A percentile compares a stretch with the other conserved stretches of the same genome.
Evolutionary conservation across 257 asterid species (phyloP).

Genomic region (Solanum sejunctum): DNA sequence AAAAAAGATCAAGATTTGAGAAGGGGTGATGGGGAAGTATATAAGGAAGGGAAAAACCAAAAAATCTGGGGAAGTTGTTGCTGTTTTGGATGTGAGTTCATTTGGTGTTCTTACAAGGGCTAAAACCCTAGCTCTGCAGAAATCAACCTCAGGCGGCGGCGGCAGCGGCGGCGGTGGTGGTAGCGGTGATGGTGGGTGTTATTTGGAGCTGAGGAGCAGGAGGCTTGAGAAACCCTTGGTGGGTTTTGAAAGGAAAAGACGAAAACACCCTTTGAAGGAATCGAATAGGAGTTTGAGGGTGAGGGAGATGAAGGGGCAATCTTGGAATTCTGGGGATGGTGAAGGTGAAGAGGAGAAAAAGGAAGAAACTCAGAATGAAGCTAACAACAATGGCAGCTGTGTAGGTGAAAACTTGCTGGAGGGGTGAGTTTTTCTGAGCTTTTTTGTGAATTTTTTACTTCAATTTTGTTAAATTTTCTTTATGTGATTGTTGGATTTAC

Average conservation of each 20-base stretch:
- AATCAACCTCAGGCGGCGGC: neutral
- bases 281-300: neutral
- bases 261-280: conserved; percentile 3
- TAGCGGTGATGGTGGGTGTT: conserved; percentile 8
- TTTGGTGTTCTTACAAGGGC: conserved; percentile 30
- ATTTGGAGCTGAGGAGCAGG: conserved; percentile 21
- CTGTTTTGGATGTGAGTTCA: conserved; percentile 1
- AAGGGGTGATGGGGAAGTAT: conserved; percentile 19
- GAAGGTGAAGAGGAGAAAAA: neutral
- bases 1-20: neutral
- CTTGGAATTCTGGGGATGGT: neutral
- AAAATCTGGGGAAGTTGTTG: neutral
- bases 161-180: neutral
- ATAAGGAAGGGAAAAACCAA: conserved; percentile 23
- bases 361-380: neutral
- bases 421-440: neutral
- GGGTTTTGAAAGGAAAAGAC: conserved; percentile 1
- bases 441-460: neutral
- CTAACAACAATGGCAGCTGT: neutral
- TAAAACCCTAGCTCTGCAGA: conserved; percentile 17
- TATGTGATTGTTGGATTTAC: neutral
- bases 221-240: conserved; percentile 4
- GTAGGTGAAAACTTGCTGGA: conserved; percentile 20
- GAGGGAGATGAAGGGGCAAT: neutral
- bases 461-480: neutral